Evolutionary conservation across 371 early-diverging fungal species (phyloP), one percentile per base, ranked within the genome.

Genomic region (Zychaea mexicana): DNA sequence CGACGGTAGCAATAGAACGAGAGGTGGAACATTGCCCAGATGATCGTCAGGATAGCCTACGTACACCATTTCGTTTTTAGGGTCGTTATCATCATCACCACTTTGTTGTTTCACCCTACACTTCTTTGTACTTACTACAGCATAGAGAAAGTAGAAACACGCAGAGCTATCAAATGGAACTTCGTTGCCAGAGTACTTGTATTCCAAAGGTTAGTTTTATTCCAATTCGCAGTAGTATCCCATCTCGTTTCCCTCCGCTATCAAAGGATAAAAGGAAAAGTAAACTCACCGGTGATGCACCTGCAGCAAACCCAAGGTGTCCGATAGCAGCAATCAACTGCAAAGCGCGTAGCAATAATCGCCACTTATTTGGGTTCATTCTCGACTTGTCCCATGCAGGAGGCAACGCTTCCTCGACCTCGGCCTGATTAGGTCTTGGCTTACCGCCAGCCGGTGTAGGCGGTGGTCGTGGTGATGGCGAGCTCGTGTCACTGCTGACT

Each of bases 231-330:
- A n/a, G n/a, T n/a, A n/a, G n/a, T 21, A 32, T 52, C 32, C 12
- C 13, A 24, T 21, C 57, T 12, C 26, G 3, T 2, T 47, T 47
- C 2, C 38, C 19, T n/a, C 5, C 2, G n/a, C 49, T 47, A 28
- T 21, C 21, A 46, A 49, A 12, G 31, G 31, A 47, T 12, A 24
- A 9, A 31, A 12, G 22, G 21, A 8, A 30, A 42, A 10, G 15
- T 36, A 36, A 10, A 58, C 72, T 79, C 77, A 83, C 83, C 1
- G 83, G 79, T 2, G 76, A 73, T 3, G 83, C 83, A 32, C 83
- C 80, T 3, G 77, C 83, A 30, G 78, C 77, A 71, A 83, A 83
- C 3, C 83, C 83, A 28, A 83, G 60, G 47, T 73, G 71, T 15
- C 83, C 83, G 53, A 83, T 58, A 30, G 68, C 63, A 15, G 71